Base-by-base conservation (phyloP, 179 eudicot species). In the Corrigiola litoralis region DNA sequence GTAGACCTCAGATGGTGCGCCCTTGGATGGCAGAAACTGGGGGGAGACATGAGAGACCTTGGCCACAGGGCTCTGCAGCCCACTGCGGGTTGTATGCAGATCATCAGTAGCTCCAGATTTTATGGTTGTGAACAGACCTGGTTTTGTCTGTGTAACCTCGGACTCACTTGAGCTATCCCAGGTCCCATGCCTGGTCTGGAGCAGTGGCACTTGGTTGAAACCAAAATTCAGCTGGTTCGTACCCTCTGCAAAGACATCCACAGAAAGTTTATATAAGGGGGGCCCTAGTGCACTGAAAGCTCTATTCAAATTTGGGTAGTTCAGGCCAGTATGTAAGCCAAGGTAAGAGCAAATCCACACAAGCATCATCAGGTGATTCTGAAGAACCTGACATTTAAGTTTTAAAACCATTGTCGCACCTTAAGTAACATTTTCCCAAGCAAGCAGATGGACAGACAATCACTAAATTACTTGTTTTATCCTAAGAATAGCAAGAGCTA, bases 191-290 rank as follows among this genome's bases (percentile, higher is more conserved):
- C 79, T 78, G 65, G 79, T 42, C 46, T 83, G 88, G 66, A 75
- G 58, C 70, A 72, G 33, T 27, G 89, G 80, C n/a, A 32, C 79
- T 68, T 80, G 82, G 72, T 75, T 80, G 71, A 84, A 76, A n/a
- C 72, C 73, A 49, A 87, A 80, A 61, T 72, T 82, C 80, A 86
- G 74, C 58, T 85, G 87, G 58, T 75, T 87, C 73, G 84, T 82
- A 64, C 88, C 87, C 46, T 77, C 99, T 84, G 87, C 65, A 68
- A 27, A 65, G 54, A 40, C 58, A 55, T 65, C 32, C 71, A 64
- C 57, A 45, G 38, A 59, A 25, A 51, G 28, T 37, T 24, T 46
- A 44, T 71, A 20, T n/a, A 49, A 65, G 25, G 6, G 42, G 9
- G 36, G 44, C 40, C 50, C 37, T 34, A 38, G 23, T 21, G 10